Evolutionary conservation across 768 basidiomycete species (phyloP), one percentile per base, ranked within the genome.

Genomic region (Glaciozyma antarctica): DNA sequence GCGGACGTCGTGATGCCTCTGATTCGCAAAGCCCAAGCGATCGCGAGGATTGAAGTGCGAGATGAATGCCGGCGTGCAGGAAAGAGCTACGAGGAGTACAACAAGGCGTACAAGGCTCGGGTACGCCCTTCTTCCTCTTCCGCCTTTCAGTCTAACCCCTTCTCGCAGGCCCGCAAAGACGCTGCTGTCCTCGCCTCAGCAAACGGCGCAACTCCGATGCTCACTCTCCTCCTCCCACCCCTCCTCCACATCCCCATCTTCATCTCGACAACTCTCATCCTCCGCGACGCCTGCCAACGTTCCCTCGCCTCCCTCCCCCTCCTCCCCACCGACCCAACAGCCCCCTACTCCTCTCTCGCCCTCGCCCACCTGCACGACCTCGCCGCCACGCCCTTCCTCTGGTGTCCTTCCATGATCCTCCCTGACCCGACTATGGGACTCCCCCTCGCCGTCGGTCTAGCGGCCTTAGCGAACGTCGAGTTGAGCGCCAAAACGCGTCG

Each of bases 211-310:
- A 74, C 76, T n/a, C 76, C 78, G 0, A 61, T 73, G 7, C 61
- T 73, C 1, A 78, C 77, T 9, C 60, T 75, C 15, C 58, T 75
- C 45, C 47, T 73, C 15, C 78, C 78, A 0, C 72, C 77, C 3
- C 61, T 75, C 15, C 60, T 77, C 43, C 76, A 78, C 67, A 68
- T 78, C 30, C 77, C 78, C 16, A 65, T 78, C 49, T 74, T 78
- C 60, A 67, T 78, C 66, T 66, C 71, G 19, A 62, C 74, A 19
- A 75, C 76, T 0, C 57, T 77, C 41, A 71, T 74, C 6, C 74
- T 78, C 47, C 73, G 78, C 32, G 73, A 75, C 59, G 74, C 76
- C 15, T 68, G 67, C 59, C 41, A 58, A 5, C 61, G 67, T 3
- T 63, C 72, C 10, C 22, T 30, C 26, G 34, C 59, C 2, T 51